Percentiles rank a stretch among this genome's conserved stretches.
These are phyloP conservation scores for Grosmannia huntii DNA, from an alignment of 2,329 filamentous ascomycete species.

Conservation along the genomic window DNA sequence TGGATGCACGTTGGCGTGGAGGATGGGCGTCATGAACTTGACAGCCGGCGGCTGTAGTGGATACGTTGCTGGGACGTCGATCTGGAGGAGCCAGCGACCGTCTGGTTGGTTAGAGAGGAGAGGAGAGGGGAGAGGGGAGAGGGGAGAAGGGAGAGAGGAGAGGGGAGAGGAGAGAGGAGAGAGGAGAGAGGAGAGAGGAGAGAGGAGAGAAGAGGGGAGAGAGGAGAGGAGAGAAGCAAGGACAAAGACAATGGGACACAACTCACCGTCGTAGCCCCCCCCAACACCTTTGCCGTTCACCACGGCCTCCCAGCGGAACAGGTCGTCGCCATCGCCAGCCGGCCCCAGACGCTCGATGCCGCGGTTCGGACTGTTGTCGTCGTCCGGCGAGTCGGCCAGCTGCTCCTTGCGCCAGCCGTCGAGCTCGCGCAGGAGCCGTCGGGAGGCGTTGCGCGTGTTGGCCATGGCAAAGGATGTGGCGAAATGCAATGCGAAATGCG, in stretches of 20 bases:
- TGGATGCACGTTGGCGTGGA: conserved; percentile 66
- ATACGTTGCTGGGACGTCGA: conserved; percentile 65
- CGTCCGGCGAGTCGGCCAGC: conserved; percentile 20
- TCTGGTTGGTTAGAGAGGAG: conserved; percentile 24
- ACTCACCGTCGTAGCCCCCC: conserved; percentile 41
- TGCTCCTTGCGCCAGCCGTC: conserved; percentile 37
- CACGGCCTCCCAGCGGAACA: conserved; percentile 47
- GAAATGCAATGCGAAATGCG: not conserved
- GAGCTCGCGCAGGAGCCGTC: conserved; percentile 46
- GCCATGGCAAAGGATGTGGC: conserved; percentile 11
- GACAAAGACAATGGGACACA: too few relatives aligned
- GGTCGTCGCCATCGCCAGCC: conserved; percentile 31
- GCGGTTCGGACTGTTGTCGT: conserved; percentile 9
- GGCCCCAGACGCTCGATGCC: conserved; percentile 49
- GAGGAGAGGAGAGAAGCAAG: too few relatives aligned
- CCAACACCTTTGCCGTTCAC: conserved; percentile 45
- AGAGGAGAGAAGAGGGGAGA: too few relatives aligned
- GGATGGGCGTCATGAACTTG: conserved; percentile 68
- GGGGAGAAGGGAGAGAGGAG: too few relatives aligned
- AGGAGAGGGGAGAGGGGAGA: too few relatives aligned
- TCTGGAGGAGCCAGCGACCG: conserved; percentile 73
- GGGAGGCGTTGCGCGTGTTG: conserved; percentile 35
- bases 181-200: too few relatives aligned
- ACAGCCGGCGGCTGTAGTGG: conserved; percentile 68
- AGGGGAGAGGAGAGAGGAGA: too few relatives aligned